Percentiles rank a stretch among this genome's conserved stretches.
These are phyloP conservation scores for Casuarina equisetifolia DNA, from an alignment of 306 rosid species.

Conservation along the genomic window DNA sequence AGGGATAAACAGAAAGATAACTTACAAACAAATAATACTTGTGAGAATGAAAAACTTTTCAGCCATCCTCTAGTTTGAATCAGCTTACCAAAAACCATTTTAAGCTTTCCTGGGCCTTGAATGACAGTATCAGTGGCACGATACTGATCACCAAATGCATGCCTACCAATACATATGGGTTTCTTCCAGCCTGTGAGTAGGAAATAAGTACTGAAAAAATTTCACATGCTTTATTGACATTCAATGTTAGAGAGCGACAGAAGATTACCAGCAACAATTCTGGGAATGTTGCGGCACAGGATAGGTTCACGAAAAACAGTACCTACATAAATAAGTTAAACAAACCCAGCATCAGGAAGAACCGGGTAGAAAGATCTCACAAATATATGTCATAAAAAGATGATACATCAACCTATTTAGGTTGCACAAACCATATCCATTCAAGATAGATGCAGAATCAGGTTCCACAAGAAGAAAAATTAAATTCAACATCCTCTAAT, in stretches of 20 bases:
- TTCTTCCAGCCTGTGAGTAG: conserved; percentile 87
- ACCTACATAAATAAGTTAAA: conserved; percentile 44
- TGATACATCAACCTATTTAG: background rate
- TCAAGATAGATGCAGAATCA: background rate
- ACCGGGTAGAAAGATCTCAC: conserved; percentile 10
- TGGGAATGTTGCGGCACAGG: conserved; percentile 78
- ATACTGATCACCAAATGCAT: conserved; percentile 98
- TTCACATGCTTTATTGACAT: conserved; percentile 19
- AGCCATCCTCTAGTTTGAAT: conserved; percentile 20
- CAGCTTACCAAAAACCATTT: conserved; percentile 85
- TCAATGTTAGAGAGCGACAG: conserved; percentile 22
- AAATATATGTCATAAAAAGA: background rate
- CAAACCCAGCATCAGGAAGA: conserved; percentile 9
- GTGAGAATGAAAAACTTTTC: conserved; percentile 10
- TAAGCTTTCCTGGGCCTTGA: conserved; percentile 84
- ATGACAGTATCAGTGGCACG: conserved; percentile 87
- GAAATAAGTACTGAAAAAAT: conserved; percentile 37
- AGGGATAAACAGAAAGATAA: conserved; percentile 20
- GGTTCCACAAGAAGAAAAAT: background rate
- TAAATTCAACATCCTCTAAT: background rate
- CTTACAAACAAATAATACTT: conserved; percentile 15
- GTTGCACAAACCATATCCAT: background rate
- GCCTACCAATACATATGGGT: conserved; percentile 97
- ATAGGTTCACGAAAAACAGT: conserved; percentile 98
- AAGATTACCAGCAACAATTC: conserved; percentile 69